These are phyloP conservation scores for Logfia minima DNA, from an alignment of 129 eudicot genomes.

Conservation along the genomic window DNA sequence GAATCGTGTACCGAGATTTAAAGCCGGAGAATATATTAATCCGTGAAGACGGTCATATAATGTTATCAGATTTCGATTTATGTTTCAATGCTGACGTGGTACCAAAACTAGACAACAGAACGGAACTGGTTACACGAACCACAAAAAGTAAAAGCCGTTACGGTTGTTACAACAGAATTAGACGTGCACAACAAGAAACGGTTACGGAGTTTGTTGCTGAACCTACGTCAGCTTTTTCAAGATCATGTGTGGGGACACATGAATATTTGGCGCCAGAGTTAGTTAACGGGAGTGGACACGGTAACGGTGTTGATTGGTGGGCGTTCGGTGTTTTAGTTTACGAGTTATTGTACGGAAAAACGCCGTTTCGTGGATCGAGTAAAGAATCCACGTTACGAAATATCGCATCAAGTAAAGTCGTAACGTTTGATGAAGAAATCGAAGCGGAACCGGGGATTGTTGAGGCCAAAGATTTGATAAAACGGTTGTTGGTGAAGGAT, in stretches of 20 bases:
- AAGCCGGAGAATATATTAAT: constrained; percentile 87
- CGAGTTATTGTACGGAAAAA: constrained; percentile 64
- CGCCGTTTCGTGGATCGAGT: constrained; percentile 74
- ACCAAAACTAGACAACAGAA: constrained; percentile 46
- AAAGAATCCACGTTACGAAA: constrained; percentile 85
- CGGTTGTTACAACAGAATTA: not conserved
- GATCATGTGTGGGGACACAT: constrained; percentile 85
- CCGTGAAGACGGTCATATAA: constrained; percentile 87
- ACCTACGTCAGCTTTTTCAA: constrained; percentile 81
- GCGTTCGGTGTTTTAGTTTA: constrained; percentile 75
- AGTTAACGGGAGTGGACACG: constrained; percentile 72
- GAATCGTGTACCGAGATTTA: constrained; percentile 78
- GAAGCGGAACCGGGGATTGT: constrained; percentile 26
- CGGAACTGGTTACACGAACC: not conserved
- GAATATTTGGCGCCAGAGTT: constrained; percentile 89
- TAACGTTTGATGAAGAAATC: constrained; percentile 34
- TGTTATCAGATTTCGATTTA: constrained; percentile 86
- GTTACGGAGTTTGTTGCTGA: constrained; percentile 81
- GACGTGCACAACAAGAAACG: constrained; percentile 23
- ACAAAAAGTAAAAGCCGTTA: not conserved
- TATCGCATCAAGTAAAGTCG: constrained; percentile 52
- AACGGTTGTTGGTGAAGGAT: constrained; percentile 65
- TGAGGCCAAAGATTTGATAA: constrained; percentile 65
- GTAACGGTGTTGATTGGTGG: constrained; percentile 98
- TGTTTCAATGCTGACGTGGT: constrained; percentile 60